Evolutionary conservation across 805 yeast species (phyloP), one percentile per base, ranked within the genome.

Genomic region (Millerago galiae): DNA sequence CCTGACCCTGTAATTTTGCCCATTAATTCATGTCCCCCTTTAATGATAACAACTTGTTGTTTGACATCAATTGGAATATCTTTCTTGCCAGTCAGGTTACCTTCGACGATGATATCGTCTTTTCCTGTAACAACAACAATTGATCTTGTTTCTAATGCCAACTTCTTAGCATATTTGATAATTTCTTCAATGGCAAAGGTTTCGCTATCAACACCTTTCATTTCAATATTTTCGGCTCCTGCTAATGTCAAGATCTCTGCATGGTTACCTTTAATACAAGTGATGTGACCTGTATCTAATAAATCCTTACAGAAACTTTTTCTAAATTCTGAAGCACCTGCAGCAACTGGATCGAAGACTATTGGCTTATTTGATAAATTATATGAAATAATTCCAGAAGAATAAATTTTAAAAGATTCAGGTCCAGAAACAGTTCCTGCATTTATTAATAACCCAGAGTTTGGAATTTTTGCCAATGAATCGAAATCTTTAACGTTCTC

Each of bases 291-390:
- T 11, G 68, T 59, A 30, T 79, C 68, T 27, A 89, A 59, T 9
- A 88, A 52, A 1, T 58, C 56, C 24, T 66, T 58, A 40, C 79
- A 74, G 14, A 78, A 66, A 3, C 61, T 53, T 32, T 66, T 64
- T 45, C 97, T 70, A 5, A 75, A 71, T 4, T 55, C 43, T 0
- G 95, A 72, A 0, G 96, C 96, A 24, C 95, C 95, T 32, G 82
- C 87, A 1, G 89, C 97, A n/a, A 89, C 96, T 1, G 96, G 97
- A 59, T 89, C 97, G 51, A 83, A 81, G 0, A 89, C 76, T 27
- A 89, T 72, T 4, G 86, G 90, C 35, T 71, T 68, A 3, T 75
- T 74, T 12, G 59, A 51, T 12, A 54, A 56, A 55, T 82, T 83
- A 58, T 89, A 87, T 0, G 72, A 74, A 9, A 57, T 55, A 15